Percentiles rank a stretch among this genome's conserved stretches.
phyloP scores from a whole-genome alignment of 1,139 yeast genomes.

The Lodderomyces elongisporus region DNA sequence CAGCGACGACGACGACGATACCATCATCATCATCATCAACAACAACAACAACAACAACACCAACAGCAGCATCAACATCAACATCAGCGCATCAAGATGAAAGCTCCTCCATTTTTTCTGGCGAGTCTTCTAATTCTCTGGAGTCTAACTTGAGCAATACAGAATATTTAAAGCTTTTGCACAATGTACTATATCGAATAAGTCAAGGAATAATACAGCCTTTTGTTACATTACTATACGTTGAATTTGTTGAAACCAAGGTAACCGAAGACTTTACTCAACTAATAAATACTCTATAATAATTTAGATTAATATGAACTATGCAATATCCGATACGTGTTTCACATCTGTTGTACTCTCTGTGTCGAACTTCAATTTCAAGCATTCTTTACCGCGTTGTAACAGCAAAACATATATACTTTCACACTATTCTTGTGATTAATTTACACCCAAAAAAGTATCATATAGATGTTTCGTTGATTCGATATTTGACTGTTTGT shows the following conservation, averaged over 20 bases:
- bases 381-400: too few relatives aligned
- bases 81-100: slow-evolving; percentile 11
- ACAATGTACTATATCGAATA: slow-evolving; percentile 27
- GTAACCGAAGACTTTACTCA: slow-evolving; percentile 28
- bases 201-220: slow-evolving; percentile 38
- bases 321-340: too few relatives aligned
- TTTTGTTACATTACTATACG: slow-evolving; percentile 26
- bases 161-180: slow-evolving; percentile 30
- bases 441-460: too few relatives aligned
- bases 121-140: slow-evolving; percentile 21
- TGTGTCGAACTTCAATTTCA: too few relatives aligned
- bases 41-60: not conserved
- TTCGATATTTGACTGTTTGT: too few relatives aligned
- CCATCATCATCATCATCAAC: slow-evolving; percentile 1
- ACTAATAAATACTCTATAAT: slow-evolving; percentile 23
- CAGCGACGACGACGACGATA: not conserved
- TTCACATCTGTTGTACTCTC: too few relatives aligned
- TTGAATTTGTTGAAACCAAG: slow-evolving; percentile 28
- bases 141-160: slow-evolving; percentile 24
- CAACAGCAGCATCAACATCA: slow-evolving; percentile 1
- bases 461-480: too few relatives aligned
- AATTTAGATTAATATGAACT: too few relatives aligned
- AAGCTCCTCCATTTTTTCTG: slow-evolving; percentile 34
- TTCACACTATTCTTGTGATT: too few relatives aligned
- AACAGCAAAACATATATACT: too few relatives aligned